Evolutionary conservation across 768 basidiomycete species (phyloP).

Genomic region (Mycena crocata): DNA sequence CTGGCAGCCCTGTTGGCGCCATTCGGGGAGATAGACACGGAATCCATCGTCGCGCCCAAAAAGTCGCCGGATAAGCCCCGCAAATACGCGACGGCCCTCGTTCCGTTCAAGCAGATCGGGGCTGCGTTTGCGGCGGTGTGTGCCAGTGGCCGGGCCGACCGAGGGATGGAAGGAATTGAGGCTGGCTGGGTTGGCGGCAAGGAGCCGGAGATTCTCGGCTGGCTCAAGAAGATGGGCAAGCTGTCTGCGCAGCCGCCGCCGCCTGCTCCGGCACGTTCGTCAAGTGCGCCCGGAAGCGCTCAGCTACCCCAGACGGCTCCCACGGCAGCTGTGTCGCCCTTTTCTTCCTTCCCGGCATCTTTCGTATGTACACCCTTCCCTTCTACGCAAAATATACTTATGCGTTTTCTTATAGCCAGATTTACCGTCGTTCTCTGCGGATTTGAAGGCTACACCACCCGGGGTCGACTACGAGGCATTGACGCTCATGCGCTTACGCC

Average conservation of each 20-base stretch:
- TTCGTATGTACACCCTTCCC: conserved; percentile 53
- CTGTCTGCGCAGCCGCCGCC: conserved; percentile 50
- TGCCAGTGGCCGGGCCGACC: conserved; percentile 62
- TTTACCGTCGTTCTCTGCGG: conserved; percentile 36
- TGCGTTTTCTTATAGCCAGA: conserved; percentile 36
- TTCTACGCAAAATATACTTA: conserved; percentile 25
- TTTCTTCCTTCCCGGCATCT: conserved; percentile 73
- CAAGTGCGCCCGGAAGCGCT: conserved; percentile 33
- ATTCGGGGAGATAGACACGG: conserved; percentile 73
- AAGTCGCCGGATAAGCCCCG: conserved; percentile 66
- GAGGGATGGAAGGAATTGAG: conserved; percentile 71
- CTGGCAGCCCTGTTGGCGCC: conserved; percentile 64
- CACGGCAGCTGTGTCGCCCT: conserved; percentile 46
- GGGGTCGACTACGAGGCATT: conserved; percentile 83
- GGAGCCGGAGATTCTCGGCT: conserved; percentile 78
- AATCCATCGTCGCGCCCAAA: conserved; percentile 73
- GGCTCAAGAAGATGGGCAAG: conserved; percentile 80
- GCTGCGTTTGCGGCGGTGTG: conserved; percentile 83
- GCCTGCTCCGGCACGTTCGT: conserved; percentile 18
- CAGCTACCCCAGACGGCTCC: conserved; percentile 47
- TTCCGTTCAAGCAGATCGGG: conserved; percentile 81
- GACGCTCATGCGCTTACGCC: conserved; percentile 83
- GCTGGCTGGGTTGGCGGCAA: conserved; percentile 79
- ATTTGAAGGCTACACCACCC: conserved; percentile 42
- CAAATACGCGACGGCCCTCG: conserved; percentile 76